Evolutionary conservation across 2,329 filamentous ascomycete genomes (phyloP).

Genomic region (Diaporthe amygdali): DNA sequence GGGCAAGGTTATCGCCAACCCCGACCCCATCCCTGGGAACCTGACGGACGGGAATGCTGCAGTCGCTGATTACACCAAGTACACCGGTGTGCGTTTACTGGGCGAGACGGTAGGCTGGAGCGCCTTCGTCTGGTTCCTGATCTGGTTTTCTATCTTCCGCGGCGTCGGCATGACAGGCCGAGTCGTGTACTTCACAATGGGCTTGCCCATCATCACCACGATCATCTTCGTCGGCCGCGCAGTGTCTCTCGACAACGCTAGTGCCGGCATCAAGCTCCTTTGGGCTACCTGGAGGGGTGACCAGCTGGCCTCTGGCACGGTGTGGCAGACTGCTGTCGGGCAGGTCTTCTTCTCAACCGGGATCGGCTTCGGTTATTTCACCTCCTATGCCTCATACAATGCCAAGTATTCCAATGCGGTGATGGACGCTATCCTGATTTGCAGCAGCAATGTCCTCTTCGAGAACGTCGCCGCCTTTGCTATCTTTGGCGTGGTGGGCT

Average conservation of each 20-base stretch:
- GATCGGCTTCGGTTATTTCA: conserved; percentile 64
- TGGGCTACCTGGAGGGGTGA: conserved; percentile 52
- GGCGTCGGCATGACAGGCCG: conserved; percentile 62
- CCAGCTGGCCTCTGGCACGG: conserved; percentile 53
- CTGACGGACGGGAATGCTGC: conserved; percentile 42
- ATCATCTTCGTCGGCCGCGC: conserved; percentile 61
- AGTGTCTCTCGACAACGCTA: conserved; percentile 58
- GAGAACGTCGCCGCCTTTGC: conserved; percentile 57
- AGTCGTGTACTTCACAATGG: conserved; percentile 68
- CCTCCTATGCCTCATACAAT: conserved; percentile 64
- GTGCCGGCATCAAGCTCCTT: conserved; percentile 54
- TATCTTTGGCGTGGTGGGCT: conserved; percentile 62
- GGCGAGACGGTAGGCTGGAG: conserved; percentile 65
- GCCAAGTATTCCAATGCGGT: conserved; percentile 62
- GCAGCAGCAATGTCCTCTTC: conserved; percentile 59
- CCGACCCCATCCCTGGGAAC: conserved; percentile 45
- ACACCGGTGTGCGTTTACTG: conserved; percentile 51
- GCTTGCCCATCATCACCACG: conserved; percentile 60
- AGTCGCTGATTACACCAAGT: conserved; percentile 50
- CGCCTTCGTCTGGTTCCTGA: conserved; percentile 63
- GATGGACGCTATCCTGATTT: conserved; percentile 62
- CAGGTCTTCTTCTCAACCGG: conserved; percentile 67
- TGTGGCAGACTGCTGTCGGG: conserved; percentile 65
- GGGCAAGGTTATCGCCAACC: conserved; percentile 52
- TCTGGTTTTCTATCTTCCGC: conserved; percentile 65